Evolutionary conservation across 768 basidiomycete species (phyloP).

Genomic region (Boletus huronensis): DNA sequence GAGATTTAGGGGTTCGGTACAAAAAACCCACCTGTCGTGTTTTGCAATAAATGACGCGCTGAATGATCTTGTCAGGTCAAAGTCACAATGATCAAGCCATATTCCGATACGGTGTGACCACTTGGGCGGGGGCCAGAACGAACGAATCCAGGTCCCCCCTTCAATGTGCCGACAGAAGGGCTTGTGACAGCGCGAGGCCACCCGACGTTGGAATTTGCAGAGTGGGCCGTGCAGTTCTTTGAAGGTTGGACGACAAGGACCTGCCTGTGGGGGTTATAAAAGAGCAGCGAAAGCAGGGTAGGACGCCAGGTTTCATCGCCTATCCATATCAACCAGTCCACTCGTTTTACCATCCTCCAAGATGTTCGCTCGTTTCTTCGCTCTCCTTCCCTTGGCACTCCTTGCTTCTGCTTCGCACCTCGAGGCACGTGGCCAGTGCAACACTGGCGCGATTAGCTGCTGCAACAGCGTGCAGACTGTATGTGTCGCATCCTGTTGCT

Average conservation of each 20-base stretch:
- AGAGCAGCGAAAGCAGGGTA: not conserved
- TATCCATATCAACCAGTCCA: slow-evolving; percentile 1
- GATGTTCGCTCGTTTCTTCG: slow-evolving; percentile 17
- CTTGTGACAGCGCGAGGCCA: not conserved
- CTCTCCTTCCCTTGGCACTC: slow-evolving; percentile 13
- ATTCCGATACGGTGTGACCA: not conserved
- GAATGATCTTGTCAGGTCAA: not conserved
- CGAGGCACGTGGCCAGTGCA: slow-evolving; percentile 10
- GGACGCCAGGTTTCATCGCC: not conserved
- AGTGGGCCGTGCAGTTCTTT: not conserved
- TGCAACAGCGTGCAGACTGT: slow-evolving; percentile 9
- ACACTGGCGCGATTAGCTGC: slow-evolving; percentile 8
- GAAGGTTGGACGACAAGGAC: not conserved
- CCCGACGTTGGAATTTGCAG: slow-evolving; percentile 3
- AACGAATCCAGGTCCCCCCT: not conserved
- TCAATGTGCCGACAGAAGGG: not conserved
- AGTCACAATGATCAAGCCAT: not conserved
- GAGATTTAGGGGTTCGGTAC: not conserved
- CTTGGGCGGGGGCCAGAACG: not conserved
- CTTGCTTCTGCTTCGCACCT: slow-evolving; percentile 11
- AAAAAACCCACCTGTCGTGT: not conserved
- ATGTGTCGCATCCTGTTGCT: not conserved
- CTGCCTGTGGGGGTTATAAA: not conserved
- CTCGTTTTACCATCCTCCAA: not conserved
- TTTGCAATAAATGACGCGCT: not conserved